Percentiles rank a stretch among this genome's conserved stretches.
Evolutionary conservation across 352 stramenopile species (phyloP).

Genomic region (Pythium inflatum): DNA sequence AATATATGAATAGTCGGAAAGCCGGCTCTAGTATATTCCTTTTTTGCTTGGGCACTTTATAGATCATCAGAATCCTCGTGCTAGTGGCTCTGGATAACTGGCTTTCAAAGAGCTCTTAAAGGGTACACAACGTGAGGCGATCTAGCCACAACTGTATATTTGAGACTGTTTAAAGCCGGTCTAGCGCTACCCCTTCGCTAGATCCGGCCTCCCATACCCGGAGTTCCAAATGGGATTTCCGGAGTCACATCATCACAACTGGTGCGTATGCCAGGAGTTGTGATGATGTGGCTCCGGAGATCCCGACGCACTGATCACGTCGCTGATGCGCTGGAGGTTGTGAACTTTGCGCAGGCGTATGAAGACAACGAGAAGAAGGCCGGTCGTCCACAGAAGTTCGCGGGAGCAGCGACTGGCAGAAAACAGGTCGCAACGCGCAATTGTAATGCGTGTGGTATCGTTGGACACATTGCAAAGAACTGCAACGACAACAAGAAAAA

Average conservation of each 20-base stretch:
- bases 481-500: not conserved
- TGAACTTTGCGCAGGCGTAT: not conserved
- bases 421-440: not conserved
- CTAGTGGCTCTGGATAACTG: not conserved
- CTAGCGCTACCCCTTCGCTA: conserved; percentile 2
- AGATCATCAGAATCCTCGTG: too few species aligned
- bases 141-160: conserved; percentile 6
- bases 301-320: too few species aligned
- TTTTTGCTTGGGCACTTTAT: too few species aligned
- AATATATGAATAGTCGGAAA: not conserved
- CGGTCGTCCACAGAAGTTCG: too few species aligned
- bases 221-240: not conserved
- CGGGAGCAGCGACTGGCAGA: not conserved
- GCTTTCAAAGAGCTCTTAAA: not conserved
- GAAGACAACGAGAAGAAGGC: not conserved
- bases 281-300: too few species aligned
- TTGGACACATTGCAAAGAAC: not conserved
- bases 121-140: conserved; percentile 3
- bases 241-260: not conserved
- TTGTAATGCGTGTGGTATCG: not conserved
- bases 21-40: not conserved
- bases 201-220: not conserved
- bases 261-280: not conserved
- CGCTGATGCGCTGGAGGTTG: too few species aligned
- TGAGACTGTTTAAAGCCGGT: not conserved